These are phyloP conservation scores for Elsinoe necatrix DNA, from an alignment of 2,329 filamentous ascomycete species.

Conservation along the genomic window DNA sequence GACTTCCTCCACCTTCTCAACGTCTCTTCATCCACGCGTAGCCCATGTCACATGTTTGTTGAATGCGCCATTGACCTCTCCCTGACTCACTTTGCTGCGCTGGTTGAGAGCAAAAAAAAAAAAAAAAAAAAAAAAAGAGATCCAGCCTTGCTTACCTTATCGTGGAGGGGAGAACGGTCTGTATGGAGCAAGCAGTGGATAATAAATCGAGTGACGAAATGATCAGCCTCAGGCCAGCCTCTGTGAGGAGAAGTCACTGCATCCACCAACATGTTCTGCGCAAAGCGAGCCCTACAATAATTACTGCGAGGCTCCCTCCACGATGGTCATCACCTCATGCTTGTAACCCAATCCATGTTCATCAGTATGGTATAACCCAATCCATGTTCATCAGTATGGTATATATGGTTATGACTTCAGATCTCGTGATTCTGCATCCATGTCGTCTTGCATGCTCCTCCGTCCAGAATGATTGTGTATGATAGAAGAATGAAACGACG, in stretches of 20 bases:
- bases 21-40: background rate
- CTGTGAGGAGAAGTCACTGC: slow-evolving; percentile 1
- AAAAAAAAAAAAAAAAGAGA: background rate
- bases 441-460: background rate
- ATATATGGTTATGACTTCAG: background rate
- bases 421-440: background rate
- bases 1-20: background rate
- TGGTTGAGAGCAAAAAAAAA: background rate
- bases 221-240: slow-evolving; percentile 10
- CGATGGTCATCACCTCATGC: background rate
- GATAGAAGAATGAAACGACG: slow-evolving; percentile 9
- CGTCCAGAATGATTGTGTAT: slow-evolving; percentile 4
- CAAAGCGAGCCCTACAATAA: background rate
- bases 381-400: background rate
- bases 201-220: slow-evolving; percentile 13
- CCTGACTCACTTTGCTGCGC: background rate
- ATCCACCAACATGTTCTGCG: slow-evolving; percentile 1
- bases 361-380: no score
- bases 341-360: background rate
- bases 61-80: background rate
- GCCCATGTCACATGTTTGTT: background rate
- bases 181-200: background rate
- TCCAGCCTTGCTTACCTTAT: slow-evolving; percentile 1
- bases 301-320: slow-evolving; percentile 1
- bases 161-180: background rate